A percentile compares a stretch with the other conserved stretches of the same genome.
phyloP scores from a whole-genome alignment of 106 monocot species.

The Amphibolis antarctica region DNA sequence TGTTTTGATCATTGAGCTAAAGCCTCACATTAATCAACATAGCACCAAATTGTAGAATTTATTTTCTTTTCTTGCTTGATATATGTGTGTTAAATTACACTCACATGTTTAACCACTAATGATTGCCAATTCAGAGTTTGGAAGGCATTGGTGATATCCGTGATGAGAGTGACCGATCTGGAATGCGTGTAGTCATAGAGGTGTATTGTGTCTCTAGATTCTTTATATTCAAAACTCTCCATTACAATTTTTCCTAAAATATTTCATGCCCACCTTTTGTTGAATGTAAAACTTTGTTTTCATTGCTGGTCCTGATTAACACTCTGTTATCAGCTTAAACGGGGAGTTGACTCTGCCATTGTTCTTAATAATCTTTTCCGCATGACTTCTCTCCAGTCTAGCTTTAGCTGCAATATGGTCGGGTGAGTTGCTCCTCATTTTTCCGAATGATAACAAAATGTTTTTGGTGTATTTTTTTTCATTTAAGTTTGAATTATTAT shows the following conservation, averaged over 20 bases:
- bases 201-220: conserved; percentile 21
- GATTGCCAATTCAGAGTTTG: conserved; percentile 36
- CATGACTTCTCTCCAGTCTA: conserved; percentile 83
- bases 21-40: no score
- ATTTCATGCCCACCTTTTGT: neutral
- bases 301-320: neutral
- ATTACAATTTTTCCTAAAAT: neutral
- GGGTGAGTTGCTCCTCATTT: conserved; percentile 39
- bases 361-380: conserved; percentile 94
- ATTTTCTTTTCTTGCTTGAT: no score
- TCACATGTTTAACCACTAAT: neutral
- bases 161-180: conserved; percentile 91
- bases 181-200: conserved; percentile 99
- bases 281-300: neutral
- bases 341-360: conserved; percentile 56
- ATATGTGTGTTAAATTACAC: neutral
- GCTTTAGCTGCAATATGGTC: conserved; percentile 99
- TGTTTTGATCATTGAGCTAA: no score
- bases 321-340: conserved; percentile 57
- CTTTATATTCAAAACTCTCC: neutral
- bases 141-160: conserved; percentile 99
- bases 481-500: no score
- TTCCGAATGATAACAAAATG: no score
- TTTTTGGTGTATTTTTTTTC: no score
- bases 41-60: no score